Evolutionary conservation across 2,329 filamentous ascomycete genomes (phyloP), one percentile per base, ranked within the genome.

Genomic region (Alternaria novae-zelandiae): DNA sequence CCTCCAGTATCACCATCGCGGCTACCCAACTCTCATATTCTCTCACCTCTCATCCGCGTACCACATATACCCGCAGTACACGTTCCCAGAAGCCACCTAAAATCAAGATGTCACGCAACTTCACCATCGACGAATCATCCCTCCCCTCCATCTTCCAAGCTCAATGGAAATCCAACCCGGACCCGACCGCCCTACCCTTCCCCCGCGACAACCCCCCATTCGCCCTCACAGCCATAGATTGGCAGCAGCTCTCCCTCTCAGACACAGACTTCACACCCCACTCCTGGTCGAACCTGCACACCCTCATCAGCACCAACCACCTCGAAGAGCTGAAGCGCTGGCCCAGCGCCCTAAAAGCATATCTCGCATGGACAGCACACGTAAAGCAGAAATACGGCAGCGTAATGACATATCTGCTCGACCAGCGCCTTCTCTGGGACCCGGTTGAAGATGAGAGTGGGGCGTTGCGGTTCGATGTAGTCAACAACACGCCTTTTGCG

Each of bases 291-390:
- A 67, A 78, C 26, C 61, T 80, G n/a, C 66, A 64, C 30, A 41
- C 67, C 9, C 69, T 80, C 8, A 78, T 80, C 56, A 80, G 80
- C 17, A 79, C 81, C 41, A 86, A 87, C 71, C 81, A 84, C 62
- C 86, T 90, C 59, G 84, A 85, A 63, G 78, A 84, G 32, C 80
- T 90, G 11, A 88, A 86, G 72, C 85, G 88, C 67, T 85, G 83
- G 75, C 88, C 88, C 21, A 87, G 85, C 65, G 84, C 88, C 67
- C 80, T 89, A 15, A 82, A 82, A 73, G 84, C 85, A 57, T 90
- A 90, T 71, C 82, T 89, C n/a, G 81, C 82, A 30, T 90, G 88
- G 87, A 85, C 84, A 4, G 78, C 79, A 44, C 78, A 84, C 36
- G 86, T 83, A 44, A 88, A 88, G 69, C 73, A 78, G n/a, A 72